Percentiles rank a stretch among this genome's conserved stretches.
phyloP scores from a whole-genome alignment of 2,329 filamentous ascomycete genomes.

The Cladosporium sp. region DNA sequence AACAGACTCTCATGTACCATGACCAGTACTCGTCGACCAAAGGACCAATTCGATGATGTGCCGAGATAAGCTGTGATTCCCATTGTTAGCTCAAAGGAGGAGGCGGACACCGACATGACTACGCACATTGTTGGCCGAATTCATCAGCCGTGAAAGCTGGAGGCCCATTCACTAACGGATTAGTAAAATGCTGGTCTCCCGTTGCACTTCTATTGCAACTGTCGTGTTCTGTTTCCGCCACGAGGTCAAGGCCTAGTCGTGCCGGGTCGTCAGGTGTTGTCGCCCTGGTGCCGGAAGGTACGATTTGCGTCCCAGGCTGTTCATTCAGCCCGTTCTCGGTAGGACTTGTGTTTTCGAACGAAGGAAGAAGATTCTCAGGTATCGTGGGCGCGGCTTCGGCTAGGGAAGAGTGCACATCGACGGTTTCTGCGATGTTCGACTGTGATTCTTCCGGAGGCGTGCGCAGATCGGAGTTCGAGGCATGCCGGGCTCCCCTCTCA shows the following conservation, averaged over 20 bases:
- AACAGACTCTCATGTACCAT: conserved; percentile 47
- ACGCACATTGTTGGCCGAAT: conserved; percentile 40
- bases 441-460: background rate
- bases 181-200: conserved; percentile 33
- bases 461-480: conserved; percentile 4
- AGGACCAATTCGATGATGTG: conserved; percentile 56
- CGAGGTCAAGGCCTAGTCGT: conserved; percentile 2
- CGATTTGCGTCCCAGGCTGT: background rate
- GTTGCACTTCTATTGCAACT: conserved; percentile 9
- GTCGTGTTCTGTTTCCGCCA: conserved; percentile 13
- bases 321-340: background rate
- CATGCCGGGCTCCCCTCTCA: conserved; percentile 14
- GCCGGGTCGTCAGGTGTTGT: conserved; percentile 6
- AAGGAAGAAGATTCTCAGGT: background rate
- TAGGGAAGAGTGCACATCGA: background rate
- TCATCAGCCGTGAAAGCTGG: conserved; percentile 32
- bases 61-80: conserved; percentile 46
- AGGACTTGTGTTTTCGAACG: background rate
- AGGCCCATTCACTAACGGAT: conserved; percentile 37
- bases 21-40: conserved; percentile 47
- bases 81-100: background rate
- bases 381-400: background rate
- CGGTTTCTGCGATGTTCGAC: background rate
- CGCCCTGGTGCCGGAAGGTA: background rate
- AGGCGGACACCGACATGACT: background rate